Evolutionary conservation across 345 rosid genomes (phyloP).

Genomic region (Trapa incisa): DNA sequence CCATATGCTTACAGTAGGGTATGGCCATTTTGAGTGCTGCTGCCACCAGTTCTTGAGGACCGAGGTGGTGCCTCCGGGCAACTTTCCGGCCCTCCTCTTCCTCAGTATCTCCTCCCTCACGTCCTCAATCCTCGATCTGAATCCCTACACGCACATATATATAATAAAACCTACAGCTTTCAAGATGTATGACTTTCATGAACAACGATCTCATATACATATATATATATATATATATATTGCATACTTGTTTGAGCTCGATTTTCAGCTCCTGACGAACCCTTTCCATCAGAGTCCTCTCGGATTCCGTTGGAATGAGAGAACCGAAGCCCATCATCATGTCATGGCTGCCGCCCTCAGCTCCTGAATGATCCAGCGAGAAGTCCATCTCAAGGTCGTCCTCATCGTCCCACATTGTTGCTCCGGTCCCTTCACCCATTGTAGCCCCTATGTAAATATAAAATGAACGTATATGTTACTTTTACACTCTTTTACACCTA

Average conservation of each 20-base stretch:
- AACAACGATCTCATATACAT: background rate
- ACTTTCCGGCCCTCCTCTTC: slow-evolving; percentile 90
- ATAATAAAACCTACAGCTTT: too few species aligned
- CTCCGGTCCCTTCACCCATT: slow-evolving; percentile 83
- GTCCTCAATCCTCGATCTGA: slow-evolving; percentile 87
- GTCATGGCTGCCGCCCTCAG: slow-evolving; percentile 36
- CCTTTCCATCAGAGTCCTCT: slow-evolving; percentile 97
- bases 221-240: too few species aligned
- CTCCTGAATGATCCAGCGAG: slow-evolving; percentile 50
- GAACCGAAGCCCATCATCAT: slow-evolving; percentile 93
- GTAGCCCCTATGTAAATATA: slow-evolving; percentile 34
- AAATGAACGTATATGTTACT: too few species aligned
- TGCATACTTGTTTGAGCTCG: slow-evolving; percentile 73
- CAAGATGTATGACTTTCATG: background rate
- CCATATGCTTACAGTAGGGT: slow-evolving; percentile 65
- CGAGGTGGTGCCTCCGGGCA: slow-evolving; percentile 94
- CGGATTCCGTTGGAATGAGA: slow-evolving; percentile 84
- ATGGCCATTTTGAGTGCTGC: slow-evolving; percentile 97
- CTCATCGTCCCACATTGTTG: slow-evolving; percentile 96
- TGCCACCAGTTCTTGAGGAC: slow-evolving; percentile 97
- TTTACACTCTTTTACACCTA: too few species aligned
- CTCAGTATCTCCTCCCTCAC: slow-evolving; percentile 94
- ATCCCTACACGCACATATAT: slow-evolving; percentile 39
- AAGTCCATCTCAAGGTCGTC: slow-evolving; percentile 82
- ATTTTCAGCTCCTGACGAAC: slow-evolving; percentile 93